phyloP scores from a whole-genome alignment of 306 rosid genomes.

The Cyclanthera cordifolia region DNA sequence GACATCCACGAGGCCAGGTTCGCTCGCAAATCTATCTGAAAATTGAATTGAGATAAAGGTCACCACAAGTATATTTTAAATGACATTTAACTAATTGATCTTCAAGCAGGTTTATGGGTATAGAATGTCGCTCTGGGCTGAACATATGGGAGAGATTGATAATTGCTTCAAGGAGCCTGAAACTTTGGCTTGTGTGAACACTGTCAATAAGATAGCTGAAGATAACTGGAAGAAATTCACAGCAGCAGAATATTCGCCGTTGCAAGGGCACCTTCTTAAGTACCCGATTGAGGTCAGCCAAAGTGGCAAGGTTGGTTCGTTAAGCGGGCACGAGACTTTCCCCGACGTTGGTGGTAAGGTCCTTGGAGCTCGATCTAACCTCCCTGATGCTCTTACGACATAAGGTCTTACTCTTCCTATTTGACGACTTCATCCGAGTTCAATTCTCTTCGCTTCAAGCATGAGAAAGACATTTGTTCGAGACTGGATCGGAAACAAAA shows the following conservation, averaged over 20 bases:
- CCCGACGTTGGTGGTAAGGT: slow-evolving; percentile 52
- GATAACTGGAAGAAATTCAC: slow-evolving; percentile 62
- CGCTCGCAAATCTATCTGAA: background rate
- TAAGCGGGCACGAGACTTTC: slow-evolving; percentile 36
- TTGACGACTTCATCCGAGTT: background rate
- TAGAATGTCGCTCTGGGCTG: slow-evolving; percentile 95
- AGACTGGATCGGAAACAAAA: background rate
- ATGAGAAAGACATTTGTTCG: background rate
- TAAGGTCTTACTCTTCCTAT: slow-evolving; percentile 6
- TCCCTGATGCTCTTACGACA: slow-evolving; percentile 51
- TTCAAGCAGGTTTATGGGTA: slow-evolving; percentile 47
- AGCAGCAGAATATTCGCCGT: slow-evolving; percentile 29
- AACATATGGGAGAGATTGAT: slow-evolving; percentile 47
- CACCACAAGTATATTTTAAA: background rate
- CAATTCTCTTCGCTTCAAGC: slow-evolving; percentile 3
- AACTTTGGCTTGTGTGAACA: slow-evolving; percentile 44
- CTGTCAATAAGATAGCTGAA: slow-evolving; percentile 49
- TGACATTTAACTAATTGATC: background rate
- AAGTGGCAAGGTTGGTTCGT: slow-evolving; percentile 29
- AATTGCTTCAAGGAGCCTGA: slow-evolving; percentile 49
- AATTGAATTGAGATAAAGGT: background rate
- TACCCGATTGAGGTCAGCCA: slow-evolving; percentile 32
- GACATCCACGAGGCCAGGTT: slow-evolving; percentile 81
- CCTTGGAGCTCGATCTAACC: slow-evolving; percentile 33
- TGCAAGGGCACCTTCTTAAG: slow-evolving; percentile 64